A percentile compares a stretch with the other conserved stretches of the same genome.
Evolutionary conservation across 2,329 filamentous ascomycete species (phyloP).

Genomic region (Penicillium sp.): DNA sequence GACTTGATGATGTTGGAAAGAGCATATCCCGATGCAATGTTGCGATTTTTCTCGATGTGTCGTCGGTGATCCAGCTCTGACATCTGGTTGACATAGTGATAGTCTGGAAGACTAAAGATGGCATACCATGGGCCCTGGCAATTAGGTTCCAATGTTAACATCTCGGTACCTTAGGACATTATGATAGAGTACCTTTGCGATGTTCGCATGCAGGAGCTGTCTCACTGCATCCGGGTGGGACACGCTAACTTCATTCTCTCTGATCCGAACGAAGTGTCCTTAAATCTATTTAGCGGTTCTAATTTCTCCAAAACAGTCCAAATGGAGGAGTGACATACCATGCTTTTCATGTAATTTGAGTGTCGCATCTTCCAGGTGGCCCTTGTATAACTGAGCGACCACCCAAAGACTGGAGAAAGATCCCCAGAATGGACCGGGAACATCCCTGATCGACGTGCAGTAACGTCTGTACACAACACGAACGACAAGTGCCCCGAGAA

Average conservation of each 20-base stretch:
- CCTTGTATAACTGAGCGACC: conserved; percentile 38
- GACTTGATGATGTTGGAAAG: conserved; percentile 34
- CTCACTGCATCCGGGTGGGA: conserved; percentile 44
- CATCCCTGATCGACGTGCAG: conserved; percentile 42
- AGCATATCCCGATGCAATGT: conserved; percentile 30
- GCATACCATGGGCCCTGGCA: conserved; percentile 38
- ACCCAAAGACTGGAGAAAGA: conserved; percentile 45
- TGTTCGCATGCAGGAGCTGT: conserved; percentile 34
- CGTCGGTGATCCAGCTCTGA: conserved; percentile 37
- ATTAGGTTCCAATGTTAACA: neutral
- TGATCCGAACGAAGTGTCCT: conserved; percentile 47
- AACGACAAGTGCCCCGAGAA: neutral
- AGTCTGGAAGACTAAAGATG: conserved; percentile 41
- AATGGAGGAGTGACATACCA: conserved; percentile 25
- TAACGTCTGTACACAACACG: conserved; percentile 43
- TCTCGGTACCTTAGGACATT: neutral
- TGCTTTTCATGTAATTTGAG: conserved; percentile 42
- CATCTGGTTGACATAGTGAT: conserved; percentile 43
- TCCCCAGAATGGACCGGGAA: conserved; percentile 45
- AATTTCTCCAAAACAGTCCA: neutral
- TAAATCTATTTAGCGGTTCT: neutral
- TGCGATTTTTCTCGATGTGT: conserved; percentile 35
- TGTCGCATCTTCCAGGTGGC: conserved; percentile 39
- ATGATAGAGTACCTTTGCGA: conserved; percentile 15
- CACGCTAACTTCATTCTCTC: conserved; percentile 47